Evolutionary conservation across 331 rosid genomes (phyloP), one percentile per base, ranked within the genome.

Genomic region (Malus hybrid): DNA sequence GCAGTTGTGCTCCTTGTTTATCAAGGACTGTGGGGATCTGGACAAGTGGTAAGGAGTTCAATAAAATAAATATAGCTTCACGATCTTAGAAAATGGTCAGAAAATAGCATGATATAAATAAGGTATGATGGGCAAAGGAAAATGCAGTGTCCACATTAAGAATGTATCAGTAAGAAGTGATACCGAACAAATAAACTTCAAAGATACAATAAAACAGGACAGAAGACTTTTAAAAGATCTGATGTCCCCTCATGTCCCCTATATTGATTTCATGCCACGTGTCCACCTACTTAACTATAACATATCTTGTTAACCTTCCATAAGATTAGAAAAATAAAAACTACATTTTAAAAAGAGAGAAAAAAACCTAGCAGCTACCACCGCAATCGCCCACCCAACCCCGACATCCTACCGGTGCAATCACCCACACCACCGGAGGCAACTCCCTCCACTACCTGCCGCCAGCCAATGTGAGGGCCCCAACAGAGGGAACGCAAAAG

Each of bases 1-100:
- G 90, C 74, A 95, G 76, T 80, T 89, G 98, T 55, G 93, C 96
- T 76, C 99, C 98, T 89, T 95, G 99, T 81, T 89, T 92, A 88
- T 95, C 98, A 84, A 92, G 71, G 63, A 92, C 68, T 5, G 97
- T 92, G 65, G 99, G 99, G 42, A 92, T 84, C 99, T 95, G 86
- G 74, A 86, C 75, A 60, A 22, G 42, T 59, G 67, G 69, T 63
- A 50, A 34, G 10, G 71, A 68, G 65, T 27, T 68, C 72, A 73
- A 76, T n/a, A 54, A 39, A 44, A 74, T 32, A 28, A 32, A 55
- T 6, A 34, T 10, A 34, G 16, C 33, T 67, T 10, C 27, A 29
- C 1, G 61, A 60, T 50, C 57, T 24, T 46, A 44, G 32, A 59
- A 11, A 5, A 71, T 50, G 57, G 28, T 32, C 18, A 61, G 70